Evolutionary conservation across 495 filamentous ascomycete species (phyloP), one percentile per base, ranked within the genome.

Genomic region (Neurospora sublineolata): DNA sequence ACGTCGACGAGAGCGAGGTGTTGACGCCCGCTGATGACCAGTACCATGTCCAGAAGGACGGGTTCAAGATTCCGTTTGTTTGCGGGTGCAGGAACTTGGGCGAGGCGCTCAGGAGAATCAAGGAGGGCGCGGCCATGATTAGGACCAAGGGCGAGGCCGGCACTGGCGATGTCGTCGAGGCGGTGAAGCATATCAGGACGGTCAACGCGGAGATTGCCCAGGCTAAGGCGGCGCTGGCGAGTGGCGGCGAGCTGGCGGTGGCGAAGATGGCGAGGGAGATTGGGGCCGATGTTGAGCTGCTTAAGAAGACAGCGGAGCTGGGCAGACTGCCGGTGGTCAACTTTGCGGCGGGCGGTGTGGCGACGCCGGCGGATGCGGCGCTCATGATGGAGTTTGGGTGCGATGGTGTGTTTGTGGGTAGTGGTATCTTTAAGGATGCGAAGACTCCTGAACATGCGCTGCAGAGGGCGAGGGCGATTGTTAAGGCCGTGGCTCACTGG

Each of bases 311-410:
- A 10, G 95, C 93, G 1, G 87, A 92, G 86, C 86, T 97, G 74
- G 92, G 92, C 69, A 87, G 95, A 73, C 85, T 99, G 73, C 95
- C 95, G 0, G 95, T 99, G 1, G 95, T 99, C 67, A 99, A 99
- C 87, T 99, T 99, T 76, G 95, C 95, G 4, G 95, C 95, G n/a
- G 95, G 95, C 20, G 95, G 95, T 69, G 89, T 99, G 42, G 95
- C 95, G 14, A 99, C 95, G 12, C 95, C 95, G 1, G 95, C 95
- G 3, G 95, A 99, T 84, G 95, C 95, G 16, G 95, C 95, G 38
- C 85, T 99, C 44, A 99, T 99, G 95, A 99, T 99, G 95, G 94
- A 97, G 83, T 83, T 99, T 70, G 95, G 95, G 72, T 99, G 95
- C 79, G 95, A 99, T 78, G 95, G 95, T 70, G 95, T 99, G 38